Evolutionary conservation across 768 basidiomycete genomes (phyloP).

Genomic region (Tulasnella sp.): DNA sequence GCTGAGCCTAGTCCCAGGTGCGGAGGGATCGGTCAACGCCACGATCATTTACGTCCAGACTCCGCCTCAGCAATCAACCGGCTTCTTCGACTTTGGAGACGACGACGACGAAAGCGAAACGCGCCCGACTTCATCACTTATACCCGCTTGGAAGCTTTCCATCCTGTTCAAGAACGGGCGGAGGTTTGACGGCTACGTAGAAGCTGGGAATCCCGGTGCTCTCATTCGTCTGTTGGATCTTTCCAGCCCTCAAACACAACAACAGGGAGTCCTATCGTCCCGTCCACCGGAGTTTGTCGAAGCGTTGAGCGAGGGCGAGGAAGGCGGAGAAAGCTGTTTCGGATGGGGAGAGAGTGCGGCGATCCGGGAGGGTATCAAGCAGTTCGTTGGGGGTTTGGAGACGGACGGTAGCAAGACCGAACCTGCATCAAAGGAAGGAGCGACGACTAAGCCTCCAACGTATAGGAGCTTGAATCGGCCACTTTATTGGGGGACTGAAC

Average conservation of each 20-base stretch:
- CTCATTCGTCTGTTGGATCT: not conserved
- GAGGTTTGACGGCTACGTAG: conserved; percentile 81
- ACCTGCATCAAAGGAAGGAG: not conserved
- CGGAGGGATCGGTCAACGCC: conserved; percentile 76
- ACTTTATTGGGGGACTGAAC: conserved; percentile 42
- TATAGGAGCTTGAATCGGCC: not conserved
- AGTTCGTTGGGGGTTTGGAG: not conserved
- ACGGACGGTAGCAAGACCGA: not conserved
- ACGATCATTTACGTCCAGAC: conserved; percentile 78
- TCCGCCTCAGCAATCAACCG: conserved; percentile 42
- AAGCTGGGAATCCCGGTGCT: conserved; percentile 40
- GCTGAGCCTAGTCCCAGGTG: conserved; percentile 64
- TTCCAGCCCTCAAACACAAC: not conserved
- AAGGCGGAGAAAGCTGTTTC: not conserved
- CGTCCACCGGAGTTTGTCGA: conserved; percentile 91
- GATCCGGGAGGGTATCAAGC: conserved; percentile 61
- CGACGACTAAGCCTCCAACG: not conserved
- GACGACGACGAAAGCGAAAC: not conserved
- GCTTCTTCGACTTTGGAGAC: not conserved
- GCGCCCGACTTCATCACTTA: conserved; percentile 42
- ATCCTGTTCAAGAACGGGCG: conserved; percentile 92
- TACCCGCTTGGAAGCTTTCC: conserved; percentile 87
- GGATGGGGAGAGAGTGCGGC: conserved; percentile 53
- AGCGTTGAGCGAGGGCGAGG: not conserved
- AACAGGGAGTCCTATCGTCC: conserved; percentile 66